Conservation (phyloP, 1,284 basidiomycete genomes). For the Sphagnurus paluster region DNA sequence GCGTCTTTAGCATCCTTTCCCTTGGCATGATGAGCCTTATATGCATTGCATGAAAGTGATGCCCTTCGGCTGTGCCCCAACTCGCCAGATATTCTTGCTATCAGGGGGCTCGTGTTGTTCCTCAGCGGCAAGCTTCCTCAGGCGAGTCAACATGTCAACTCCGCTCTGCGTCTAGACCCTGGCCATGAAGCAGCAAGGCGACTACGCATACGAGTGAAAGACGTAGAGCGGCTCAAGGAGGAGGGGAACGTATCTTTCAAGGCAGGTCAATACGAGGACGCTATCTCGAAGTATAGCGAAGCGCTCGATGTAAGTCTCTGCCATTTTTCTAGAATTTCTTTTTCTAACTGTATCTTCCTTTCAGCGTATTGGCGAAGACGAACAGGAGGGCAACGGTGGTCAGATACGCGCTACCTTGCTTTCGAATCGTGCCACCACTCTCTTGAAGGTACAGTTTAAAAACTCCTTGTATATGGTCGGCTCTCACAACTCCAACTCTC, state of each 20-base stretch:
- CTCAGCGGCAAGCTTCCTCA: conserved; percentile 71
- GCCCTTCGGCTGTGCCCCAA: conserved; percentile 70
- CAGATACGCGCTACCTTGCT: conserved; percentile 78
- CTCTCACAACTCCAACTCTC: conserved; percentile 11
- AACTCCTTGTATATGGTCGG: conserved; percentile 8
- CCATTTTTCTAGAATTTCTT: background rate
- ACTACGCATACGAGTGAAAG: conserved; percentile 74
- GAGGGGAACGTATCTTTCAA: conserved; percentile 85
- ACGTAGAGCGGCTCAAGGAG: conserved; percentile 81
- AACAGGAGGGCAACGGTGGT: conserved; percentile 73
- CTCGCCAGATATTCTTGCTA: conserved; percentile 79
- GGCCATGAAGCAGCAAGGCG: conserved; percentile 71
- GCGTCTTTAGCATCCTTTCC: conserved; percentile 27
- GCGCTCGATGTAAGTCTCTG: conserved; percentile 55
- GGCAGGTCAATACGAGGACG: conserved; percentile 56
- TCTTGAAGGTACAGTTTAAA: conserved; percentile 58
- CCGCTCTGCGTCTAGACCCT: conserved; percentile 80
- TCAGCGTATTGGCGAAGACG: conserved; percentile 59
- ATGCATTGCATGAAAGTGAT: conserved; percentile 50
- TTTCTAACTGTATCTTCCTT: background rate
- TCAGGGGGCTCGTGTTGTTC: conserved; percentile 82
- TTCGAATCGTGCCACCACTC: conserved; percentile 83
- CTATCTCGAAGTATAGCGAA: conserved; percentile 68
- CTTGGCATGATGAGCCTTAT: background rate
- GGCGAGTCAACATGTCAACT: conserved; percentile 71